Conservation (phyloP, 805 yeast species). For the Ogataea ganodermae region DNA sequence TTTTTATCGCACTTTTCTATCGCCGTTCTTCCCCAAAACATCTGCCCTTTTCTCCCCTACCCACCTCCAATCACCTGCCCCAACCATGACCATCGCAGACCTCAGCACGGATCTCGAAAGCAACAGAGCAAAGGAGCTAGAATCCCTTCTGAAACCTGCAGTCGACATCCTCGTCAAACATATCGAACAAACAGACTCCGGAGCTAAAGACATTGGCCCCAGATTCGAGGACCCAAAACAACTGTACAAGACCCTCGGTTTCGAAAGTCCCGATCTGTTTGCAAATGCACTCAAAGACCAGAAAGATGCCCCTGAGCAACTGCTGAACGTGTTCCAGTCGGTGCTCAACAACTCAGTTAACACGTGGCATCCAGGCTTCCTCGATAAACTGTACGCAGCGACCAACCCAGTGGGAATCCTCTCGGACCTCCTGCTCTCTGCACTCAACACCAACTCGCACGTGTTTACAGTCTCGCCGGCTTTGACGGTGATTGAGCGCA, state of each 20-base stretch:
- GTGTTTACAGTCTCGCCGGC: slow-evolving; percentile 86
- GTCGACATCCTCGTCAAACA: slow-evolving; percentile 54
- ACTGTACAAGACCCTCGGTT: slow-evolving; percentile 39
- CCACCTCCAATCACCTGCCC: not conserved
- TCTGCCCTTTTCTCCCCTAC: not conserved
- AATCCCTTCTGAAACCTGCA: slow-evolving; percentile 50
- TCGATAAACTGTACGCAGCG: slow-evolving; percentile 84
- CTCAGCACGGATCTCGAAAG: slow-evolving; percentile 43
- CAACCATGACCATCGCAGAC: not conserved
- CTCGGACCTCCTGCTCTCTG: slow-evolving; percentile 65
- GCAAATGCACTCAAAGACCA: slow-evolving; percentile 22
- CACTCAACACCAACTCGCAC: slow-evolving; percentile 81
- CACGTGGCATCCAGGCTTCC: slow-evolving; percentile 85
- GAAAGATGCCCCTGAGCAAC: slow-evolving; percentile 35
- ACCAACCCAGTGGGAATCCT: slow-evolving; percentile 83
- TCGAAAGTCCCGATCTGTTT: slow-evolving; percentile 36
- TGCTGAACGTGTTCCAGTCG: slow-evolving; percentile 52
- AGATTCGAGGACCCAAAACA: slow-evolving; percentile 50
- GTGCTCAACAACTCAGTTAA: slow-evolving; percentile 69
- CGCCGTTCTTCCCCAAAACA: too few species aligned
- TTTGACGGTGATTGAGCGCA: slow-evolving; percentile 71
- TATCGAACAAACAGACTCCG: slow-evolving; percentile 47
- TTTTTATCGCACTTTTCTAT: too few species aligned
- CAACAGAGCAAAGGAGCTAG: slow-evolving; percentile 58
- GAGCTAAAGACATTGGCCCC: slow-evolving; percentile 52